Evolutionary conservation across 129 eudicot species (phyloP).

Genomic region (Cynara cardunculus): DNA sequence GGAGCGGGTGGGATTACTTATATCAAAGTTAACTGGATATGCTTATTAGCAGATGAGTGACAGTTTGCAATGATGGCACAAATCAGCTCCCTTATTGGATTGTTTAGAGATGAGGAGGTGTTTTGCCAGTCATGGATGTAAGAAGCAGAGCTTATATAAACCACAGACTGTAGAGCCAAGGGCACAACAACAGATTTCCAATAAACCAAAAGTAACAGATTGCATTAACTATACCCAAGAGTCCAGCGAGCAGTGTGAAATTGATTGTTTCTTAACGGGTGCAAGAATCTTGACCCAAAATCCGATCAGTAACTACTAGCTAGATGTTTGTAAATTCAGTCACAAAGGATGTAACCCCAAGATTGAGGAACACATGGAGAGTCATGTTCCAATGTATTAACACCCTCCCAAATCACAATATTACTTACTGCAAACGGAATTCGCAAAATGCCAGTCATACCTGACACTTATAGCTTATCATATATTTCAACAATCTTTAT

Average conservation of each 20-base stretch:
- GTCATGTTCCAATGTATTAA: not conserved
- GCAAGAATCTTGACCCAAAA: not conserved
- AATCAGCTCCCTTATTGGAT: too few species aligned
- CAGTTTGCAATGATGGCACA: too few species aligned
- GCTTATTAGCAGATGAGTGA: too few species aligned
- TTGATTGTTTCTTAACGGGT: not conserved
- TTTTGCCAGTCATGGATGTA: not conserved
- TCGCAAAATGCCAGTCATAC: not conserved
- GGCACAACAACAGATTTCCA: too few species aligned
- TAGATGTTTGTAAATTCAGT: not conserved
- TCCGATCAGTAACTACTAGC: not conserved
- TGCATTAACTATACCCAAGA: not conserved
- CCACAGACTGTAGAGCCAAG: too few species aligned
- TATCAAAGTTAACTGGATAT: not conserved
- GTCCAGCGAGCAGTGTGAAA: not conserved
- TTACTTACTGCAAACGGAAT: not conserved
- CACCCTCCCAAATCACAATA: not conserved
- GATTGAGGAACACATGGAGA: not conserved
- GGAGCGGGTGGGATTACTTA: not conserved
- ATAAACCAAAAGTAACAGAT: not conserved
- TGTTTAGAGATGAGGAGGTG: not conserved
- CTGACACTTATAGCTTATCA: not conserved
- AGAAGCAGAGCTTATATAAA: not conserved
- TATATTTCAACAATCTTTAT: slow-evolving; percentile 3
- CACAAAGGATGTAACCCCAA: not conserved